Conservation (phyloP, 1,284 basidiomycete genomes). For the Trichosporon ovoides region DNA sequence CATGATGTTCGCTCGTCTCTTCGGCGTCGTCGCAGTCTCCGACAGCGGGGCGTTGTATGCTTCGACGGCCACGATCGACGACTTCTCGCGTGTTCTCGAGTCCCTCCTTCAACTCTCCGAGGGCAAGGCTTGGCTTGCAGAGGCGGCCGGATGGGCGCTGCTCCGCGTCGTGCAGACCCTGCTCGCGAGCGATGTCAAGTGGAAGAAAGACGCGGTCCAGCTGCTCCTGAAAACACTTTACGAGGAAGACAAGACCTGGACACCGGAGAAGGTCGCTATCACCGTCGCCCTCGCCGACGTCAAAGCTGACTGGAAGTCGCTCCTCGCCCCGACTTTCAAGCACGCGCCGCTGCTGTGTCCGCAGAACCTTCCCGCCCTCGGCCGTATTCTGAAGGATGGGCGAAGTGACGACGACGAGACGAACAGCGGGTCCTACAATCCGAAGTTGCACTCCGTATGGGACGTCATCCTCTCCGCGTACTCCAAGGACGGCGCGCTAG, state of each 20-base stretch:
- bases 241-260: constrained; percentile 61
- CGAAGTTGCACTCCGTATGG: constrained; percentile 91
- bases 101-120: constrained; percentile 67
- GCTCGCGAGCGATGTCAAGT: constrained; percentile 57
- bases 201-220: constrained; percentile 66
- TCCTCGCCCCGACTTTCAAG: constrained; percentile 75
- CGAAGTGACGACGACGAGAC: constrained; percentile 41
- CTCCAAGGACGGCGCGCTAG: constrained; percentile 52
- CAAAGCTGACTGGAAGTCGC: constrained; percentile 57
- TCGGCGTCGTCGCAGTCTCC: constrained; percentile 76
- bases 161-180: constrained; percentile 61
- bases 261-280: constrained; percentile 82
- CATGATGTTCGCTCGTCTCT: constrained; percentile 82
- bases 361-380: constrained; percentile 67
- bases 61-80: constrained; percentile 55
- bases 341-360: constrained; percentile 60
- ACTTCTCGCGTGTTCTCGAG: constrained; percentile 61
- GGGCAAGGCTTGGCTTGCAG: constrained; percentile 84
- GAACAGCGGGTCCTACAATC: constrained; percentile 66
- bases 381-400: constrained; percentile 63
- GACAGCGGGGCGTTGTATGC: constrained; percentile 74
- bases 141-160: constrained; percentile 85
- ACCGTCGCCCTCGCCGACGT: constrained; percentile 56
- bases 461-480: constrained; percentile 71
- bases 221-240: constrained; percentile 56